Conservation (phyloP, 2,329 filamentous ascomycete genomes). For the Cladophialophora yegresii region DNA sequence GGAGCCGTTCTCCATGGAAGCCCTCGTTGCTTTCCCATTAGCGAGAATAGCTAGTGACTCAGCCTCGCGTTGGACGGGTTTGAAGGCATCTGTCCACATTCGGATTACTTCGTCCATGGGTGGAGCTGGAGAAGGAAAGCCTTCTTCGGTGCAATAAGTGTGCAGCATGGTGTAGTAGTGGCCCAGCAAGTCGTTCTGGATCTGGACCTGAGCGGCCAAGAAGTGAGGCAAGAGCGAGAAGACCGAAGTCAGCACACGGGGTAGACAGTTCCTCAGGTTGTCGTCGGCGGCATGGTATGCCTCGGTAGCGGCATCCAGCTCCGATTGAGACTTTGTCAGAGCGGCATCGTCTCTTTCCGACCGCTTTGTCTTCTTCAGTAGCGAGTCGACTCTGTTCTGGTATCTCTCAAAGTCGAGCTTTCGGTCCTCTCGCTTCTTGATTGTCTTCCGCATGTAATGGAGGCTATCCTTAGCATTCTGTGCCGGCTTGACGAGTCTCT, state of each 20-base stretch:
- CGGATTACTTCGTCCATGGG: constrained; percentile 70
- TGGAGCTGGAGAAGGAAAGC: constrained; percentile 71
- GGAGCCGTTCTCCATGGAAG: constrained; percentile 56
- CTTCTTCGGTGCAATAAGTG: constrained; percentile 68
- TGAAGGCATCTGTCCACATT: constrained; percentile 65
- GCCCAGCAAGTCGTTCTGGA: constrained; percentile 75
- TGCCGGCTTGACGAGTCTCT: constrained; percentile 68
- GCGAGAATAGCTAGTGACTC: constrained; percentile 67
- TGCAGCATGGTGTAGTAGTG: constrained; percentile 77
- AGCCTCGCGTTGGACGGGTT: constrained; percentile 64
- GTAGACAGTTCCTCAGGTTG: constrained; percentile 69
- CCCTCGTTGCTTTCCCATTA: constrained; percentile 66
- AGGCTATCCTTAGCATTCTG: constrained; percentile 68
- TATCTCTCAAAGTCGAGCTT: constrained; percentile 80
- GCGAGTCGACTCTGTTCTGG: constrained; percentile 68
- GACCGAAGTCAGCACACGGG: constrained; percentile 68
- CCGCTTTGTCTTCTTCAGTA: constrained; percentile 68
- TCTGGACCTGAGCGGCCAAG: constrained; percentile 68
- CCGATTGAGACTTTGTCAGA: constrained; percentile 70
- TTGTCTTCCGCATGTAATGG: constrained; percentile 73
- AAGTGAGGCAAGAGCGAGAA: constrained; percentile 75
- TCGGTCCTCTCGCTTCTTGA: constrained; percentile 82
- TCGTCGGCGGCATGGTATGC: constrained; percentile 75
- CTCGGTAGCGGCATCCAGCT: constrained; percentile 66
- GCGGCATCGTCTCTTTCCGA: constrained; percentile 72